A percentile compares a stretch with the other conserved stretches of the same genome.
phyloP scores from a whole-genome alignment of 331 rosid genomes.

The Acacia pycnantha region DNA sequence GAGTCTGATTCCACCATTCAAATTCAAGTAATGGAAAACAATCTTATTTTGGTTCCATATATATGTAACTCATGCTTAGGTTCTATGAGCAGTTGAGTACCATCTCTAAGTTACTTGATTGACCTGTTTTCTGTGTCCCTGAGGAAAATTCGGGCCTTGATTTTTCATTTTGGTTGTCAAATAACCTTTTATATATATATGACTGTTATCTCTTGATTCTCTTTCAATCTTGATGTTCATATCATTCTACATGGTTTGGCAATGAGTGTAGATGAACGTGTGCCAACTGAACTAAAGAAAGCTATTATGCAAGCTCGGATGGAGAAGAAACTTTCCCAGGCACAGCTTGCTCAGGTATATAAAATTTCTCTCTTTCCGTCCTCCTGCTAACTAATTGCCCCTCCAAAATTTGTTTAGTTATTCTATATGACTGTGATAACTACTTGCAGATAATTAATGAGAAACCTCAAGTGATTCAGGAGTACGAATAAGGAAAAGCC shows the following conservation, averaged over 20 bases:
- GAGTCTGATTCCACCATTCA: no score
- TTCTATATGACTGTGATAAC: background rate
- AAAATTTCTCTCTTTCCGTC: background rate
- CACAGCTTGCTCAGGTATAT: conserved; percentile 77
- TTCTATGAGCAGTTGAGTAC: background rate
- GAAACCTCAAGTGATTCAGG: conserved; percentile 93
- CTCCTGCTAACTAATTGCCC: background rate
- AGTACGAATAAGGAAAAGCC: conserved; percentile 93
- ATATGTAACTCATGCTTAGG: background rate
- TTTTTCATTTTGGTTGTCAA: background rate
- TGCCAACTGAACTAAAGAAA: conserved; percentile 84
- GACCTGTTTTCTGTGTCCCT: background rate
- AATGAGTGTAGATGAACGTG: conserved; percentile 60
- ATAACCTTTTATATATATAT: background rate
- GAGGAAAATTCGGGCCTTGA: background rate
- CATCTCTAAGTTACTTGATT: background rate
- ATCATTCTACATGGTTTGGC: background rate
- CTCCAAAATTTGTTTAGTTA: no score
- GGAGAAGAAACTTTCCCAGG: conserved; percentile 79
- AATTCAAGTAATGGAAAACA: no score
- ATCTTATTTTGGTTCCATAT: background rate
- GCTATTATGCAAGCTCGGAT: conserved; percentile 77
- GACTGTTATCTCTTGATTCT: background rate
- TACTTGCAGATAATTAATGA: conserved; percentile 53
- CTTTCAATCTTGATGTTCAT: background rate